Base-by-base conservation (phyloP, 257 asterid species). In the Misopates orontium region DNA sequence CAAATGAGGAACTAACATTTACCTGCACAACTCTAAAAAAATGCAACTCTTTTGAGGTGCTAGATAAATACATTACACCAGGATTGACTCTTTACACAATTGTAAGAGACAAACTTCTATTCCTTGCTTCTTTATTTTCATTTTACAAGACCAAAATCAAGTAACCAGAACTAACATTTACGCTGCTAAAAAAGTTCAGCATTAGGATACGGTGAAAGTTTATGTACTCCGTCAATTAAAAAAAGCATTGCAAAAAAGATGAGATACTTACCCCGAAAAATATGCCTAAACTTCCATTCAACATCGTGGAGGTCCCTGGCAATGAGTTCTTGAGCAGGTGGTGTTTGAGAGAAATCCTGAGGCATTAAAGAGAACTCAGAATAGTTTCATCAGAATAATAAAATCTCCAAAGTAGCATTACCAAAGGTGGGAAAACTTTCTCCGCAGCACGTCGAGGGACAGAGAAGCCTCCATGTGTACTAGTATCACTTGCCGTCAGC, bases 381-480 rank as follows among this genome's bases (percentile, higher is more conserved):
- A 53, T 44, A 68, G 64, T 68, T 67, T 39, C 68, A 50, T 59
- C 42, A 25, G 41, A 71, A 47, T 51, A 24, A 64, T 42, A 45
- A 56, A 16, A 66, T 10, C 50, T 66, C 24, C 25, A 63, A 55
- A 39, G 13, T 36, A 54, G 56, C 17, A 67, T 76, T 76, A 92
- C 98, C 97, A 92, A 71, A 52, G 96, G 98, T 14, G 98, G 98
- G 71, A 92, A 92, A 72, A 92, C 98, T 92, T 92, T 92, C 85
- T 92, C 98, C 4, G 98, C 98, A 73, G 98, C 97, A 68, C 98
- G 97, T 20, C 98, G 89, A 66, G 98, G 98, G 70, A 92, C 97
- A 55, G 98, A 92, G 80, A 92, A 92, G 66, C 98, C 98, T 39
- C 98, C 98, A 72, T 92, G 98, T 0, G 97, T 92, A 64, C 98